These are phyloP conservation scores for Fallopia convolvulus DNA, from an alignment of 148 eudicot species.

Conservation along the genomic window DNA sequence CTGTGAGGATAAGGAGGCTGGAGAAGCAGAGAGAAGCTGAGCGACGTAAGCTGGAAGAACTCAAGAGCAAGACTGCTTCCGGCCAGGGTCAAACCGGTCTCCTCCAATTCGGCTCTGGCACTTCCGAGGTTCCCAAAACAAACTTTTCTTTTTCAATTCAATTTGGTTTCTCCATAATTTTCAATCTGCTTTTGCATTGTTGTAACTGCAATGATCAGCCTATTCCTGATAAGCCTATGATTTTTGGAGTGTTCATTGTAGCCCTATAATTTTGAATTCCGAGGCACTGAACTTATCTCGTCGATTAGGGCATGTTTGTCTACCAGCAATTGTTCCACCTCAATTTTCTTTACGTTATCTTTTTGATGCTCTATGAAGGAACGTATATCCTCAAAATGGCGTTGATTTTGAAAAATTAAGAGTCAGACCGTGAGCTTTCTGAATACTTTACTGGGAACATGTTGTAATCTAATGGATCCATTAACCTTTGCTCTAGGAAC, in stretches of 20 bases:
- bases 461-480: background rate
- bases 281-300: background rate
- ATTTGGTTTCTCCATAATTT: background rate
- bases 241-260: background rate
- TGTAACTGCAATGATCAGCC: background rate
- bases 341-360: background rate
- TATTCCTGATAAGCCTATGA: background rate
- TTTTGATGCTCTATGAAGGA: background rate
- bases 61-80: constrained; percentile 72
- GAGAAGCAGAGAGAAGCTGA: constrained; percentile 98
- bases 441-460: background rate
- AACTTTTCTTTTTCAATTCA: background rate
- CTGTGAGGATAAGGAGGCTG: constrained; percentile 77
- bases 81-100: constrained; percentile 77
- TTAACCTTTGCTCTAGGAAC: background rate
- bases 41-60: constrained; percentile 79
- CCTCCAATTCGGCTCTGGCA: constrained; percentile 91
- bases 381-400: background rate
- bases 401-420: background rate
- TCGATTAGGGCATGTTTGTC: background rate
- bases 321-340: background rate
- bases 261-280: background rate
- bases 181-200: background rate
- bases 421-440: background rate
- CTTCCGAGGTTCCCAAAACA: constrained; percentile 56